phyloP scores from a whole-genome alignment of 1,284 basidiomycete genomes.

The Ustilago bromivora region DNA sequence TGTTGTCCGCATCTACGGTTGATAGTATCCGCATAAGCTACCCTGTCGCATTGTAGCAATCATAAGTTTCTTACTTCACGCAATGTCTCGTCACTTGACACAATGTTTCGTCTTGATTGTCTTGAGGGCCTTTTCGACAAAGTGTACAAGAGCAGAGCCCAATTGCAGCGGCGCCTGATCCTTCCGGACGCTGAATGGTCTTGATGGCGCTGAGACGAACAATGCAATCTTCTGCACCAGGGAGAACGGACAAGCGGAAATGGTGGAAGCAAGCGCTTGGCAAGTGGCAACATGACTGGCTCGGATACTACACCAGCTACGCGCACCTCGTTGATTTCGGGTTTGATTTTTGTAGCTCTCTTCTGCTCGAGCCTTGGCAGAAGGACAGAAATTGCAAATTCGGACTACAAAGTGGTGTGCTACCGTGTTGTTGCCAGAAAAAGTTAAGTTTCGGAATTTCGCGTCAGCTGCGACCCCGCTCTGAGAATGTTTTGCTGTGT shows the following conservation, averaged over 20 bases:
- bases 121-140: neutral
- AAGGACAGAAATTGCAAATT: slow-evolving; percentile 3
- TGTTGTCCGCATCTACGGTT: slow-evolving; percentile 82
- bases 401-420: neutral
- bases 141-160: no score
- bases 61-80: neutral
- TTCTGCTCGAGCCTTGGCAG: neutral
- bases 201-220: neutral
- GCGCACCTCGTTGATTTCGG: neutral
- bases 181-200: neutral
- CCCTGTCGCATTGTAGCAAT: neutral
- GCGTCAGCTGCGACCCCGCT: neutral
- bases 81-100: neutral
- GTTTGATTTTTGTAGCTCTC: neutral
- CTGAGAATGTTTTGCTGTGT: slow-evolving; percentile 8
- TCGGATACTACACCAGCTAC: slow-evolving; percentile 21
- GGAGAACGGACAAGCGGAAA: neutral
- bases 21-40: neutral
- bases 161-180: no score
- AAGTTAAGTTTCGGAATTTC: neutral
- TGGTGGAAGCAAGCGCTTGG: neutral
- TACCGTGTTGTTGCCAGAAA: neutral
- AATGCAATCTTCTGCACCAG: neutral
- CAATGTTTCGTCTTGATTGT: neutral
- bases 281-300: slow-evolving; percentile 3